A percentile compares a stretch with the other conserved stretches of the same genome.
phyloP scores from a whole-genome alignment of 2,329 filamentous ascomycete species.

The Fusarium transvaalense region DNA sequence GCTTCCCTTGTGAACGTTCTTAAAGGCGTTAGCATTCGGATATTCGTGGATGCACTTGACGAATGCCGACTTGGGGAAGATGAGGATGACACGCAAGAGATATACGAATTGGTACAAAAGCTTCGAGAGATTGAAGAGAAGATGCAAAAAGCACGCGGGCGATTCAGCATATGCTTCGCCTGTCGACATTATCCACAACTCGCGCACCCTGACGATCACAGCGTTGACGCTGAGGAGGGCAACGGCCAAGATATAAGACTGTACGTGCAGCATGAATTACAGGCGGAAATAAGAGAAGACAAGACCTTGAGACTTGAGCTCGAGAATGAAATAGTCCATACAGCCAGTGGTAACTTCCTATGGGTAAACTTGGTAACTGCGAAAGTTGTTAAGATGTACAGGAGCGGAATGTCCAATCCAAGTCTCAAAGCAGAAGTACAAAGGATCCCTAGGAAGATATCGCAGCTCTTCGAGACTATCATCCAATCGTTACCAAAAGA shows the following conservation, averaged over 20 bases:
- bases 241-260: background rate
- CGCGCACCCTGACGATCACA: background rate
- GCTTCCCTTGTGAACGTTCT: background rate
- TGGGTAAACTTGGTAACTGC: background rate
- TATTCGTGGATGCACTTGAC: background rate
- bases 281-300: background rate
- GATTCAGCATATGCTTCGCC: background rate
- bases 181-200: background rate
- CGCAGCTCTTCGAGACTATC: background rate
- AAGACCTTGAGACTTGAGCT: background rate
- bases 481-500: accelerated
- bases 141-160: accelerated
- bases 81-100: background rate
- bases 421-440: background rate
- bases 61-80: background rate
- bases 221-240: background rate
- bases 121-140: background rate
- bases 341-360: background rate
- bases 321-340: background rate
- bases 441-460: background rate
- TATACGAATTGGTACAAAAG: background rate
- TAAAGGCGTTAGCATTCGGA: background rate
- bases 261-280: background rate
- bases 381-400: background rate
- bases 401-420: background rate